Percentiles rank a stretch among this genome's conserved stretches.
Conservation (phyloP, 192 early-diverging fungal species). For the Funneliformis geosporum region DNA sequence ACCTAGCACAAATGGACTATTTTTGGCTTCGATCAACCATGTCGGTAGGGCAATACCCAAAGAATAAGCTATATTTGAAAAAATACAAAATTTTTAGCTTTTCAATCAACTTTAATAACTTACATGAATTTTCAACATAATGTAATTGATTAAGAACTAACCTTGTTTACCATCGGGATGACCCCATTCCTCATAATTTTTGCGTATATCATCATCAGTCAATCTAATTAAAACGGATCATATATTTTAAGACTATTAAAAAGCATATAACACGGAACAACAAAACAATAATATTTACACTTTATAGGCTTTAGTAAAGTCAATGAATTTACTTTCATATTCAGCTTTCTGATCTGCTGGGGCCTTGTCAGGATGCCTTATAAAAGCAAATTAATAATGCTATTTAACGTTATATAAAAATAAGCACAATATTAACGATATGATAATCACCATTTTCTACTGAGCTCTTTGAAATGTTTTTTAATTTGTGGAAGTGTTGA, state of each 20-base stretch:
- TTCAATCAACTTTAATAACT: too few species aligned
- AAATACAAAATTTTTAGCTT: too few species aligned
- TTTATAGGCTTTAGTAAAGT: conserved; percentile 93
- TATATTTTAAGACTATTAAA: neutral
- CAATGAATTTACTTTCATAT: conserved; percentile 75
- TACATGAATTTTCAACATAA: too few species aligned
- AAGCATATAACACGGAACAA: neutral
- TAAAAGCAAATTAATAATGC: conserved; percentile 46
- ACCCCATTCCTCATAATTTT: conserved; percentile 94
- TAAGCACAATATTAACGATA: neutral
- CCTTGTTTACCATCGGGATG: conserved; percentile 95
- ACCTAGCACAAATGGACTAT: conserved; percentile 78
- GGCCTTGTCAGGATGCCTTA: conserved; percentile 80
- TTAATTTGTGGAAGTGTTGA: conserved; percentile 61
- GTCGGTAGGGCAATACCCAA: conserved; percentile 94
- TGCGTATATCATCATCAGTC: conserved; percentile 86
- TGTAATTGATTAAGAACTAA: neutral
- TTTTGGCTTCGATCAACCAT: conserved; percentile 85
- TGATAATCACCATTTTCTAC: conserved; percentile 49
- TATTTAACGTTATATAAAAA: conserved; percentile 49
- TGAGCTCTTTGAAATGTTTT: conserved; percentile 69
- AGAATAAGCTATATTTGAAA: conserved; percentile 55
- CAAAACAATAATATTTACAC: conserved; percentile 52
- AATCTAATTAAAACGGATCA: conserved; percentile 50
- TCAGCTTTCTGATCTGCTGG: conserved; percentile 64